Evolutionary conservation across 345 rosid genomes (phyloP).

Genomic region (Aegle marmelos): DNA sequence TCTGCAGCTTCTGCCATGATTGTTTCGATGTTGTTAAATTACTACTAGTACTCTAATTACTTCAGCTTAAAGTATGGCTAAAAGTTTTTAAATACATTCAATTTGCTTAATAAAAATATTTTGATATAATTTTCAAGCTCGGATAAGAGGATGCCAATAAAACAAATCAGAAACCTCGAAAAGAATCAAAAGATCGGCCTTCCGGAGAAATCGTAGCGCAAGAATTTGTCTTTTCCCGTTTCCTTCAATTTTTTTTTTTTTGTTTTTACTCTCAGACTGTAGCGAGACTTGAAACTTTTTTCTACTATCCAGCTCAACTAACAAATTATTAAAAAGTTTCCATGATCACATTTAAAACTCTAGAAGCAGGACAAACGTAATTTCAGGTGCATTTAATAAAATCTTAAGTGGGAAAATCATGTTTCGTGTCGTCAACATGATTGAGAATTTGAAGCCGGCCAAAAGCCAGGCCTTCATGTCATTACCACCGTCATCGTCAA

Average conservation of each 20-base stretch:
- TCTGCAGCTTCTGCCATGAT: slow-evolving; percentile 20
- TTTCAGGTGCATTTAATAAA: no score
- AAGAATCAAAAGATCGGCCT: not conserved
- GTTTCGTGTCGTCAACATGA: not conserved
- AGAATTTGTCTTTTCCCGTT: not conserved
- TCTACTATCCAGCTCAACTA: not conserved
- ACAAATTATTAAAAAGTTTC: no score
- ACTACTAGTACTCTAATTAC: no score
- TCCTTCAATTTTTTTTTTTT: not conserved
- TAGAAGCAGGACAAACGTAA: no score
- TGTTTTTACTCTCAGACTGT: no score
- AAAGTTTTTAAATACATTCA: not conserved
- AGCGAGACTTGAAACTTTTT: no score
- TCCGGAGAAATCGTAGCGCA: not conserved
- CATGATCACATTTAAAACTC: no score
- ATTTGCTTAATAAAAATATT: not conserved
- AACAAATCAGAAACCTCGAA: not conserved
- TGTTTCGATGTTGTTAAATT: slow-evolving; percentile 4
- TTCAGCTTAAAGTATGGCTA: not conserved
- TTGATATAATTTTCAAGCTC: not conserved
- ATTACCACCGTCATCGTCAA: not conserved
- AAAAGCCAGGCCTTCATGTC: not conserved
- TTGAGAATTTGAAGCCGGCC: not conserved
- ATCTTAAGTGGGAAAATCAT: no score
- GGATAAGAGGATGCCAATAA: not conserved